phyloP scores from a whole-genome alignment of 768 basidiomycete genomes.

The Omphalotus guepiniiformis region DNA sequence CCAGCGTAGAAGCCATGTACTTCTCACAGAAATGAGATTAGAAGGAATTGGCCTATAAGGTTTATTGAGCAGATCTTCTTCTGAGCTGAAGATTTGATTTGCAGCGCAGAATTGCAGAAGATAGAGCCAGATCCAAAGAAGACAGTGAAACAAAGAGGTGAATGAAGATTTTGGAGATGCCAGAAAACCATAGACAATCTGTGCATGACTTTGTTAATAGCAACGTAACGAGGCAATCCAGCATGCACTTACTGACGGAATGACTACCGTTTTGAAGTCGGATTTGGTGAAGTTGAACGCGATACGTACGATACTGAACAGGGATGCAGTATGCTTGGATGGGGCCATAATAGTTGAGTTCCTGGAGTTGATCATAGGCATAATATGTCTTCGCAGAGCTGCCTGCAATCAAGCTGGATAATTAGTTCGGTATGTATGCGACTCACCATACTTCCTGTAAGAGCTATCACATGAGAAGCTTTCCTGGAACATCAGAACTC shows the following conservation, averaged over 20 bases:
- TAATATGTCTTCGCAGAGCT: no score
- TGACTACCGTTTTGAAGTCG: background rate
- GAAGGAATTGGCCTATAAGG: constrained; percentile 28
- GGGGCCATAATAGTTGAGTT: no score
- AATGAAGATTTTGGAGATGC: background rate
- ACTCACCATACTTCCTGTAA: no score
- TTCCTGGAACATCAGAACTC: no score
- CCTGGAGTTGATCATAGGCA: no score
- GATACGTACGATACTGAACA: background rate
- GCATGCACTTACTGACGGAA: background rate
- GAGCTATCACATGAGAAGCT: no score
- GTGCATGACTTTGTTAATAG: background rate
- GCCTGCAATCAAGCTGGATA: no score
- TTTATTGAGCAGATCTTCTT: constrained; percentile 26
- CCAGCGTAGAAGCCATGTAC: constrained; percentile 24
- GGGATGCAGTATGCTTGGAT: background rate
- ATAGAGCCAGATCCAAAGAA: constrained; percentile 28
- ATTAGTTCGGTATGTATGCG: no score
- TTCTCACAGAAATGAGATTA: constrained; percentile 18
- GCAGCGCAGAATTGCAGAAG: constrained; percentile 25
- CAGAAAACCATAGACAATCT: background rate
- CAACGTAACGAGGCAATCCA: background rate
- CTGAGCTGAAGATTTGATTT: constrained; percentile 23
- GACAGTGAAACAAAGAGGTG: background rate
- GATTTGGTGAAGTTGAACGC: background rate